Evolutionary conservation across 2,329 filamentous ascomycete genomes (phyloP).

Genomic region (Penicillium brasilianum): DNA sequence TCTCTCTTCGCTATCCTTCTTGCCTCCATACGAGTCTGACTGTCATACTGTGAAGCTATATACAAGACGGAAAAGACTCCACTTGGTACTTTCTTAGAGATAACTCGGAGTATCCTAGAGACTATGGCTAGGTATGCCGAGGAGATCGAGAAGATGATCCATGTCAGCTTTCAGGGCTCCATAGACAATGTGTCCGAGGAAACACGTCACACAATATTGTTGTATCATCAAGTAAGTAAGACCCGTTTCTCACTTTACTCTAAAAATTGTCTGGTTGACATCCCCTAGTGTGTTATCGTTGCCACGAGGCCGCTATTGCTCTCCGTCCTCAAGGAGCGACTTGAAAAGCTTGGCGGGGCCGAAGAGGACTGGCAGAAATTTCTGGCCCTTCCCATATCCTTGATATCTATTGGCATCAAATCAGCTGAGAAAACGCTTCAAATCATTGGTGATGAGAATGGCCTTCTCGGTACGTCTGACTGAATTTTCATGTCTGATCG

Average conservation of each 20-base stretch:
- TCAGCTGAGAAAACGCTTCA: slow-evolving; percentile 46
- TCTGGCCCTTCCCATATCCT: slow-evolving; percentile 36
- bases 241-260: background rate
- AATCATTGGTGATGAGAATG: slow-evolving; percentile 42
- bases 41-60: slow-evolving; percentile 32
- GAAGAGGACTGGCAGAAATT: slow-evolving; percentile 34
- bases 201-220: slow-evolving; percentile 44
- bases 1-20: background rate
- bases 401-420: slow-evolving; percentile 48
- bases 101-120: slow-evolving; percentile 43
- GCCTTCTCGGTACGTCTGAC: slow-evolving; percentile 37
- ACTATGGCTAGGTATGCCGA: slow-evolving; percentile 45
- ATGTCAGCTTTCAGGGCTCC: slow-evolving; percentile 37
- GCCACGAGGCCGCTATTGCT: slow-evolving; percentile 20
- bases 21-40: background rate
- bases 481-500: background rate
- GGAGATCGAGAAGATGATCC: slow-evolving; percentile 46
- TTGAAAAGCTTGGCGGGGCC: slow-evolving; percentile 13
- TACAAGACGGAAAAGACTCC: slow-evolving; percentile 44
- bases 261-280: slow-evolving; percentile 27
- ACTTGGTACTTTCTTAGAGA: slow-evolving; percentile 42
- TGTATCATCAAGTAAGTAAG: slow-evolving; percentile 47
- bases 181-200: slow-evolving; percentile 43
- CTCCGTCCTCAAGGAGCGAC: slow-evolving; percentile 22
- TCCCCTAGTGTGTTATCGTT: slow-evolving; percentile 17